Base-by-base conservation (phyloP, 257 asterid genomes). In the Salvia rosmarinus region DNA sequence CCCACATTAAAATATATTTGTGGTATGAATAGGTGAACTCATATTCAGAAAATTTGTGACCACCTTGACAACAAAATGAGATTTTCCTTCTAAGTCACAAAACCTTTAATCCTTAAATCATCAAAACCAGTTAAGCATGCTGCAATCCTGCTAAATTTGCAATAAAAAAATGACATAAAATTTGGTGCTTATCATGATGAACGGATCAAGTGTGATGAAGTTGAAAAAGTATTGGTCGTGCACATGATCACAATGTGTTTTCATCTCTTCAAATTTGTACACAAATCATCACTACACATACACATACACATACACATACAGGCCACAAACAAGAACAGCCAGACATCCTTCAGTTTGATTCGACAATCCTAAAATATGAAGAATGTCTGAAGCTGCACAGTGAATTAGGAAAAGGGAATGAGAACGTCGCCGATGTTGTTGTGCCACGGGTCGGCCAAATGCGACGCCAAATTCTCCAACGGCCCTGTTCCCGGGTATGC, bases 391-490 rank as follows among this genome's bases (percentile, higher is more conserved):
- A 52, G 6, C 32, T 3, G 10, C 35, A 1, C 0, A 2, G 17
- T 3, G 35, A 62, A 21, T 16, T 28, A 57, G 4, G 52, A 42
- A 3, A 40, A 6, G 0, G 98, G 99, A 73, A 94, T 88, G 58
- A 94, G 23, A 23, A 94, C 10, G 32, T 89, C 90, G 40, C 99
- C 98, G 47, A 91, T 91, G 90, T 88, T 94, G 87, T 89, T 86
- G 96, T 94, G 99, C 99, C 99, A 94, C 50, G 99, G 98, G 43
- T 94, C 98, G 14, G 98, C 91, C 90, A 94, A 86, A 83, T 90
- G 96, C 47, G 81, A 69, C 5, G 97, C 96, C 83, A 92, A 82
- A 79, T 92, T 92, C 86, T 92, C 98, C 90, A 92, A 67, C 7
- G 98, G 97, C 40, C 98, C 98, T 16, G 96, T 92, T 40, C 98